Conservation (phyloP, 345 rosid species). For the Lumnitzera littorea region DNA sequence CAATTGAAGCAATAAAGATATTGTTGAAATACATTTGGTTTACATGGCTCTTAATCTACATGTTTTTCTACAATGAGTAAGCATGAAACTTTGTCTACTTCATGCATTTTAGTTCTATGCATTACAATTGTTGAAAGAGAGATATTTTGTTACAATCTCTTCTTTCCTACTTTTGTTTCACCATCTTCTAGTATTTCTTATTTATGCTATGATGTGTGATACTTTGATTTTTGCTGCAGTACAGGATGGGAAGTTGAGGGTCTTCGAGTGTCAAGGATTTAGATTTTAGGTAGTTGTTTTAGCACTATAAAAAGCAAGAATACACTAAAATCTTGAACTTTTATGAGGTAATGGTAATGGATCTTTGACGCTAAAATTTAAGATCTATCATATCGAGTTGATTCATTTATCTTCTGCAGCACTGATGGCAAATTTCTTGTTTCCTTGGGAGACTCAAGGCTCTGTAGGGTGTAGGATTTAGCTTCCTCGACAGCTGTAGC, state of each 20-base stretch:
- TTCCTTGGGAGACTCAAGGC: conserved; percentile 60
- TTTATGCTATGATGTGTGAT: conserved; percentile 23
- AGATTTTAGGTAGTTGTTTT: conserved; percentile 58
- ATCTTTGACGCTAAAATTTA: background rate
- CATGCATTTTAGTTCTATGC: too few relatives aligned
- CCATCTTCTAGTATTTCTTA: too few relatives aligned
- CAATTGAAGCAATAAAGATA: too few relatives aligned
- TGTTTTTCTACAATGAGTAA: too few relatives aligned
- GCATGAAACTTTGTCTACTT: too few relatives aligned
- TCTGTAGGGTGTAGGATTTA: conserved; percentile 84
- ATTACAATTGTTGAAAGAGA: too few relatives aligned
- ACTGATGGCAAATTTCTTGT: conserved; percentile 77
- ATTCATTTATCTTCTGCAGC: conserved; percentile 30
- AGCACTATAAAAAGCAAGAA: background rate
- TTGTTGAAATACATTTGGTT: too few relatives aligned
- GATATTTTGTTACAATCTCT: too few relatives aligned
- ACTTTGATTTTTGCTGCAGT: conserved; percentile 46
- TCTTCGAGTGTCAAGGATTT: conserved; percentile 71
- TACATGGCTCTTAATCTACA: too few relatives aligned
- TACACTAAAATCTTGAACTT: background rate
- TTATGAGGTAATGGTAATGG: conserved; percentile 3
- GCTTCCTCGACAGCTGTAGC: conserved; percentile 13
- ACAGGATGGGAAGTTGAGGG: conserved; percentile 87
- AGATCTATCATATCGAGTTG: background rate
- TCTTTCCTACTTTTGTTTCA: too few relatives aligned